A percentile compares a stretch with the other conserved stretches of the same genome.
phyloP scores from a whole-genome alignment of 1,139 yeast genomes.

The Debaryomyces sp. region DNA sequence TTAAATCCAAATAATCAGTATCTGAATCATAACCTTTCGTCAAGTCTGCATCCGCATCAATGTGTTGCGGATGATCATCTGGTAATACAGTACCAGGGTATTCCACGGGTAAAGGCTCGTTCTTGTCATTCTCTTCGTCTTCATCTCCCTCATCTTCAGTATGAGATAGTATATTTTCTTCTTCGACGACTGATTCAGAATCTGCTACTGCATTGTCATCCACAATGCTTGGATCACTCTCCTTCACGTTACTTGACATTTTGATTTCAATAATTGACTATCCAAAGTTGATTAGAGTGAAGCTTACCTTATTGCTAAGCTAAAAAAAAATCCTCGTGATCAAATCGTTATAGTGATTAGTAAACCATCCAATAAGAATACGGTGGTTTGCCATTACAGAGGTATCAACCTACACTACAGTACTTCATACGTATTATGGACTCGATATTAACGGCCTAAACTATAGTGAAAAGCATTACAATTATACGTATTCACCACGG shows the following conservation, averaged over 20 bases:
- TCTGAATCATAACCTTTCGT: slow-evolving; percentile 65
- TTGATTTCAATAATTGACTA: background rate
- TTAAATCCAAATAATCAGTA: slow-evolving; percentile 68
- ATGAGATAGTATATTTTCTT: slow-evolving; percentile 11
- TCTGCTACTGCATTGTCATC: background rate
- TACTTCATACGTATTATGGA: background rate
- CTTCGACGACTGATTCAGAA: background rate
- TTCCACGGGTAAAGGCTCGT: slow-evolving; percentile 40
- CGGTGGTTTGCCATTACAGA: background rate
- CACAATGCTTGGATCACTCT: background rate
- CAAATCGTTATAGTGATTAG: background rate
- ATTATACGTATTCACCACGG: slow-evolving; percentile 1
- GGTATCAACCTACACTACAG: background rate
- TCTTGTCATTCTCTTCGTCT: slow-evolving; percentile 18
- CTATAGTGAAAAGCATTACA: background rate
- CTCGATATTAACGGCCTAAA: background rate
- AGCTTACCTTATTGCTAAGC: background rate
- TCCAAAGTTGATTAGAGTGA: background rate
- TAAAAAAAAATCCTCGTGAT: slow-evolving; percentile 3
- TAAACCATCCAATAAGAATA: slow-evolving; percentile 1
- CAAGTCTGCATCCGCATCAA: slow-evolving; percentile 58
- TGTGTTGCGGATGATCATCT: slow-evolving; percentile 50
- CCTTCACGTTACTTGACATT: background rate
- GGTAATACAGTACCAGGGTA: slow-evolving; percentile 56
- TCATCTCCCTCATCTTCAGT: slow-evolving; percentile 30